Evolutionary conservation across 257 asterid species (phyloP), one percentile per base, ranked within the genome.

Genomic region (Agastache rugosa): DNA sequence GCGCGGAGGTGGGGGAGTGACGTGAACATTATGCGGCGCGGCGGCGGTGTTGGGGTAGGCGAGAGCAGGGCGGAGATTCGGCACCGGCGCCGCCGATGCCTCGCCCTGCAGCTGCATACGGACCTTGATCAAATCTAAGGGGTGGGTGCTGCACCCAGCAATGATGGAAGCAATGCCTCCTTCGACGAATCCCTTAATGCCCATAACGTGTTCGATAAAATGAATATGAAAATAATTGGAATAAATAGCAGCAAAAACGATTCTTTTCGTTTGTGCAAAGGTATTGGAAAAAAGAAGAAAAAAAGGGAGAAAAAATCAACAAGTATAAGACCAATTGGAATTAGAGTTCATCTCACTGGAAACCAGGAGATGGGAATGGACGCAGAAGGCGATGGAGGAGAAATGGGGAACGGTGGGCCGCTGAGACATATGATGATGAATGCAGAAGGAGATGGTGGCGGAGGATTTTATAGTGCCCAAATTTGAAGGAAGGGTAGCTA

Each of bases 101-200:
- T 92, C 97, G 0, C 97, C 97, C 69, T 92, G 97, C 0, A 90
- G 89, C 80, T 88, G 96, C 97, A 92, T 92, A 1, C 97, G 87
- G 48, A 93, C 98, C 81, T 93, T 93, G 59, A 93, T 84, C 15
- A 93, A 66, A 85, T 93, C 97, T 1, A 93, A 80, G 0, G 98
- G 97, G 69, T 93, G 98, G 3, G 98, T 93, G 48, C 86, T 80
- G 72, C 98, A 93, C 0, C 98, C 98, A 0, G 98, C 98, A 31
- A 93, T 75, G 34, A 93, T 90, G 5, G 98, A 90, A 29, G 98
- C 97, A 63, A 93, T 82, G 47, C 98, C 98, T 14, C 98, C 98
- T 82, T 93, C 98, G 63, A 85, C 89, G 81, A 93, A 93, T 76
- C 98, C 97, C 48, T 90, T 93, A 9, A 83, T 48, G 72, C 98